These are phyloP conservation scores for Pythium brassicae DNA, from an alignment of 352 stramenopile genomes.

Conservation along the genomic window DNA sequence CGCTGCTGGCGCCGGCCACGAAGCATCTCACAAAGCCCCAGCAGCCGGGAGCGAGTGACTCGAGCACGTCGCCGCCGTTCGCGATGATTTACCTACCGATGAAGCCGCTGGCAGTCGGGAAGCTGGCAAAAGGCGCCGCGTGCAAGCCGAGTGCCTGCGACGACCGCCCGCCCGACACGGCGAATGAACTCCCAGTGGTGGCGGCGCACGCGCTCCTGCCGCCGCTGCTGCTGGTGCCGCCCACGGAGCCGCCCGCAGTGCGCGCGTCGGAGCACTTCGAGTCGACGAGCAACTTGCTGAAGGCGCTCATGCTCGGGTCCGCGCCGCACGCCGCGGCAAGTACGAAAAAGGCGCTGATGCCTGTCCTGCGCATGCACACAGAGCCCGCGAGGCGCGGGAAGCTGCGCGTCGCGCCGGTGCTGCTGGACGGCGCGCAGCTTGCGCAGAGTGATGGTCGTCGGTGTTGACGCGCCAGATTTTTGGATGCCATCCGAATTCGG, in stretches of 20 bases:
- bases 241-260: background rate
- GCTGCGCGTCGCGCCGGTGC: slow-evolving; percentile 20
- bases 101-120: slow-evolving; percentile 29
- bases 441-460: background rate
- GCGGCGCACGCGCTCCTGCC: slow-evolving; percentile 19
- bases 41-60: background rate
- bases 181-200: slow-evolving; percentile 1
- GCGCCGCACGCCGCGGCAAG: slow-evolving; percentile 14
- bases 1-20: slow-evolving; percentile 28
- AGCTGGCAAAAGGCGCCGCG: slow-evolving; percentile 17
- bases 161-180: background rate
- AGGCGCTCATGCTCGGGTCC: slow-evolving; percentile 23
- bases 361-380: slow-evolving; percentile 13
- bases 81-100: slow-evolving; percentile 57
- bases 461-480: background rate
- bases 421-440: slow-evolving; percentile 19
- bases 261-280: slow-evolving; percentile 4
- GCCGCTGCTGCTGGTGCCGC: background rate
- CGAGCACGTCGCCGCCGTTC: slow-evolving; percentile 16
- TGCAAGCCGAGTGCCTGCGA: slow-evolving; percentile 2
- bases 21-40: slow-evolving; percentile 20
- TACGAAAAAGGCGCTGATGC: too few relatives aligned
- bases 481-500: background rate
- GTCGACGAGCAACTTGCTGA: slow-evolving; percentile 23
- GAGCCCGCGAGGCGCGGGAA: slow-evolving; percentile 16